Evolutionary conservation across 306 rosid species (phyloP).

Genomic region (Fragaria nilgerrensis): DNA sequence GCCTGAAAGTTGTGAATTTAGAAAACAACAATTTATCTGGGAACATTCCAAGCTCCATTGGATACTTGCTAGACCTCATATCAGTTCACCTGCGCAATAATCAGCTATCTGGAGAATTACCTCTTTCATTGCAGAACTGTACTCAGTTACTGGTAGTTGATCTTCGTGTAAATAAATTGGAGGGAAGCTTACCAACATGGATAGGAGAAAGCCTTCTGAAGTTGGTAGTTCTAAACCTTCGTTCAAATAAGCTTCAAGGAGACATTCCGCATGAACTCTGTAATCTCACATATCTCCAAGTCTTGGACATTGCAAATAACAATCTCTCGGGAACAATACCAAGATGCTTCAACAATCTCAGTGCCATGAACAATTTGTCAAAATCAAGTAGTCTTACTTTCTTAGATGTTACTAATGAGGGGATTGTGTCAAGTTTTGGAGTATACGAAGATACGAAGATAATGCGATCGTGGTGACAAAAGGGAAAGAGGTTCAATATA

Average conservation of each 20-base stretch:
- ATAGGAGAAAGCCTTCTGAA: not conserved
- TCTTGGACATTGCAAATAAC: slow-evolving; percentile 28
- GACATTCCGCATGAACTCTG: not conserved
- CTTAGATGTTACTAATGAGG: too few relatives aligned
- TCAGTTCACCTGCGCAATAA: slow-evolving; percentile 22
- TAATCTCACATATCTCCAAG: slow-evolving; percentile 6
- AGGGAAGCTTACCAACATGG: slow-evolving; percentile 21
- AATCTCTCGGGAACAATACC: slow-evolving; percentile 30
- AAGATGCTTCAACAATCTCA: slow-evolving; percentile 24
- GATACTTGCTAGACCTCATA: not conserved
- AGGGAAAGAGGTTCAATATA: not conserved
- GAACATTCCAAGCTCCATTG: slow-evolving; percentile 40
- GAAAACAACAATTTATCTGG: slow-evolving; percentile 33
- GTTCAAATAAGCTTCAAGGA: slow-evolving; percentile 7
- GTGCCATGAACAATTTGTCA: not conserved
- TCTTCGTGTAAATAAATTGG: slow-evolving; percentile 1
- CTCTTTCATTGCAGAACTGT: not conserved
- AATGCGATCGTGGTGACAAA: not conserved
- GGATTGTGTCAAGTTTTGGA: too few relatives aligned
- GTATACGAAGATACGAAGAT: not conserved
- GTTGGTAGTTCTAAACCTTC: not conserved
- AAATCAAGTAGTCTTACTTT: too few relatives aligned
- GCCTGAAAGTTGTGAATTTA: not conserved
- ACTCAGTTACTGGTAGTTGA: not conserved
- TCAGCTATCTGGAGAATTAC: slow-evolving; percentile 19